These are phyloP conservation scores for Cystofilobasidium bisporidii DNA, from an alignment of 768 basidiomycete genomes.

Conservation along the genomic window DNA sequence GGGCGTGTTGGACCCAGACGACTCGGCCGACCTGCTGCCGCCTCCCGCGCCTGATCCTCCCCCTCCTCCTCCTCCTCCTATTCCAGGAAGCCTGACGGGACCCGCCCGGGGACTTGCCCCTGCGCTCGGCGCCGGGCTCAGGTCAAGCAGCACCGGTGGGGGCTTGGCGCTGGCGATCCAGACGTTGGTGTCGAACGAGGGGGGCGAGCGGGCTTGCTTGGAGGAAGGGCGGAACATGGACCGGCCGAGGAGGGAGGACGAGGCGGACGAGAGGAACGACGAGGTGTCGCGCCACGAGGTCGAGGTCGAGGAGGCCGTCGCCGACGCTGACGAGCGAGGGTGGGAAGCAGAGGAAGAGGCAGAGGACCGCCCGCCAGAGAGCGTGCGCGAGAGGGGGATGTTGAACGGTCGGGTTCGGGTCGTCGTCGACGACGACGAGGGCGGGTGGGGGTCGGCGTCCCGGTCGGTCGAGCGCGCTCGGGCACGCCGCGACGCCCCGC, in stretches of 20 bases:
- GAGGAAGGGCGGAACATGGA: slow-evolving; percentile 1
- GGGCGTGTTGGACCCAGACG: background rate
- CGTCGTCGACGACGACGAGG: background rate
- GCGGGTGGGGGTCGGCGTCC: background rate
- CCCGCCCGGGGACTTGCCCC: background rate
- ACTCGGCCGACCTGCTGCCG: background rate
- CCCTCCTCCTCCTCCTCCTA: background rate
- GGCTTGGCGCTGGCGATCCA: background rate
- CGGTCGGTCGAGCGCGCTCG: background rate
- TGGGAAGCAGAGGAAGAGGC: too few relatives aligned
- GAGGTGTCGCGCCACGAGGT: background rate
- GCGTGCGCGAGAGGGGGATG: slow-evolving; percentile 8
- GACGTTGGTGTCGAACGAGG: background rate
- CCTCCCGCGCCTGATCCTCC: background rate
- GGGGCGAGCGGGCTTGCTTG: background rate
- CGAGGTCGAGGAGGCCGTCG: background rate
- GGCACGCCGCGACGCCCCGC: background rate
- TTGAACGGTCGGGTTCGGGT: background rate
- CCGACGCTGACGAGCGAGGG: background rate
- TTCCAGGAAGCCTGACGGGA: background rate
- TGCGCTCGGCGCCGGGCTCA: background rate
- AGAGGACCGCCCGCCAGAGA: background rate
- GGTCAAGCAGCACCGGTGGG: background rate
- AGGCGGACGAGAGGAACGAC: background rate
- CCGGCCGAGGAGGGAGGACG: background rate